Evolutionary conservation across 805 yeast genomes (phyloP), one percentile per base, ranked within the genome.

Genomic region (Saccharomycopsis sp.): DNA sequence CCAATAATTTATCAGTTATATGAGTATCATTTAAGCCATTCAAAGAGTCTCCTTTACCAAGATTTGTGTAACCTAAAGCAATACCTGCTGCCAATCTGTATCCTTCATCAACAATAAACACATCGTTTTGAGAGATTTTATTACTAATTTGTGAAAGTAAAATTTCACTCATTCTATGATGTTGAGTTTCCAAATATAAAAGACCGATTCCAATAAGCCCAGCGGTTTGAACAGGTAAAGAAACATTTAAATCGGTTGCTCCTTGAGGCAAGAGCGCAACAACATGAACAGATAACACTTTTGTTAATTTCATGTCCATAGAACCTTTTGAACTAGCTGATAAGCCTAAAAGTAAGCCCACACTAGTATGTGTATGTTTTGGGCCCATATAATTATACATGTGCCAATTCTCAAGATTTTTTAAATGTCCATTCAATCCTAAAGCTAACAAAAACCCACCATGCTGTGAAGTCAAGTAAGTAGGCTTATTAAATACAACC

Each of bases 391-490:
- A 87, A 53, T 89, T 88, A 57, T 86, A 92, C 23, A 89, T 82
- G 55, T 88, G 96, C 96, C 97, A 92, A 57, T 92, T 96, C 52
- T 89, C 97, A 20, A 92, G 61, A 31, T 69, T 67, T 42, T 72
- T 76, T 51, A 92, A 61, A 55, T 88, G 95, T 0, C 97, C 97
- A 59, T 85, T 85, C 23, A 92, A 62, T 0, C 99, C 99, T 20
- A 92, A 63, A 0, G 96, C 98, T 15, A 86, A 60, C n/a, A 92
- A 59, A 50, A 92, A 87, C 0, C 99, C 99, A 18, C 96, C 96
- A 63, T 88, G 96, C 46, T 84, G 88, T 0, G 95, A 72, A 49
- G 74, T 76, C 25, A 82, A 56, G 3, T 62, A 68, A 1, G 70
- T 69, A 0, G 95, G 95, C 49, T 78, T 80, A 51, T 85, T 85